phyloP scores from a whole-genome alignment of 2,329 filamentous ascomycete species.

The Ophiostoma himal-ulmi region DNA sequence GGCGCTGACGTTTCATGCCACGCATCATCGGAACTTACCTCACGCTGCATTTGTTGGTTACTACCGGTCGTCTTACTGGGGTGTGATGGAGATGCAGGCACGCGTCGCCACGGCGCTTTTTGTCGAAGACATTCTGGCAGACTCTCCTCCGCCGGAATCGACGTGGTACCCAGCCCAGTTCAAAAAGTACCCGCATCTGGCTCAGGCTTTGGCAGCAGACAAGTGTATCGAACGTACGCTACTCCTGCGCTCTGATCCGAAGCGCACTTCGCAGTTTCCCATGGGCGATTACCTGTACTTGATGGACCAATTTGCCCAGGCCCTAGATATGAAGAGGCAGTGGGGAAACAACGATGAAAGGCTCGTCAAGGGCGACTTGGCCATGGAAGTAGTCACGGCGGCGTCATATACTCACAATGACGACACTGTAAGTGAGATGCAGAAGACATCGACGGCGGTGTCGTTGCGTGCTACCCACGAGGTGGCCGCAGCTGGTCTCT shows the following conservation, averaged over 20 bases:
- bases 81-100: conserved; percentile 81
- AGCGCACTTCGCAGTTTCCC: conserved; percentile 62
- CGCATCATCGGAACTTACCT: conserved; percentile 54
- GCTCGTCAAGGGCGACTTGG: conserved; percentile 33
- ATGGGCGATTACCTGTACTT: conserved; percentile 77
- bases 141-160: conserved; percentile 34
- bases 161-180: not conserved
- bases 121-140: not conserved
- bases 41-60: conserved; percentile 74
- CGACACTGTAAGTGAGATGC: conserved; percentile 10
- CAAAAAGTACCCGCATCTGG: conserved; percentile 31
- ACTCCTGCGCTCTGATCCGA: conserved; percentile 45
- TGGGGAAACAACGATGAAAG: conserved; percentile 28
- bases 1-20: conserved; percentile 62
- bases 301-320: conserved; percentile 62
- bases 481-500: conserved; percentile 39
- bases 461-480: conserved; percentile 42
- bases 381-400: conserved; percentile 52
- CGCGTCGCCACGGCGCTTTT: conserved; percentile 60
- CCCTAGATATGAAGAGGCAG: conserved; percentile 46
- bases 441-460: conserved; percentile 29
- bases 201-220: conserved; percentile 40
- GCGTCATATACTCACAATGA: conserved; percentile 41
- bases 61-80: conserved; percentile 81
- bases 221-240: conserved; percentile 43